Percentiles rank a stretch among this genome's conserved stretches.
Conservation (phyloP, 441 rosid species). For the Populus hybrid region DNA sequence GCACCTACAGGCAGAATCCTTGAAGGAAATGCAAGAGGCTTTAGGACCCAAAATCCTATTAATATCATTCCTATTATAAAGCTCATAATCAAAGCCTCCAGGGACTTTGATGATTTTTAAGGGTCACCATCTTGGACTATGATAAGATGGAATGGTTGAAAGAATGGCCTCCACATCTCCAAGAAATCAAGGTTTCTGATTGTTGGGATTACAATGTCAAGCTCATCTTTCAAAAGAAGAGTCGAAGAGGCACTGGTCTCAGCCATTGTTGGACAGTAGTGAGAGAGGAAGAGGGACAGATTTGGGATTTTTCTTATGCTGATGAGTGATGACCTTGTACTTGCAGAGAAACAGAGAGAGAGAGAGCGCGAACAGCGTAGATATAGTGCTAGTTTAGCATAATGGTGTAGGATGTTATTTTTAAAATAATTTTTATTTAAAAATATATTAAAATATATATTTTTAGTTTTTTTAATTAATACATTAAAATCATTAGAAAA, state of each 20-base stretch:
- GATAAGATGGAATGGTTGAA: constrained; percentile 75
- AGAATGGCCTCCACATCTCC: constrained; percentile 91
- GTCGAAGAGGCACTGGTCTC: constrained; percentile 25
- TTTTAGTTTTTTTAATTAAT: no score
- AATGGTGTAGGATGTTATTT: no score
- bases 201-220: constrained; percentile 82
- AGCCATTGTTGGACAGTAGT: constrained; percentile 28
- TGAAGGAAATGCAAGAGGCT: constrained; percentile 87
- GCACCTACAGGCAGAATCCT: constrained; percentile 91
- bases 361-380: neutral
- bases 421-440: no score
- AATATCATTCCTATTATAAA: constrained; percentile 76
- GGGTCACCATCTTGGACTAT: constrained; percentile 93
- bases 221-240: constrained; percentile 65
- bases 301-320: no score
- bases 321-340: neutral
- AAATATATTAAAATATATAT: no score
- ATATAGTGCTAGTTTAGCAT: no score
- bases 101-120: constrained; percentile 65
- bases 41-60: constrained; percentile 80
- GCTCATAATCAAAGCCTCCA: constrained; percentile 76
- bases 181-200: constrained; percentile 83
- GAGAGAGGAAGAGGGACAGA: neutral
- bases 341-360: neutral
- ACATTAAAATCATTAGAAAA: no score